Base-by-base conservation (phyloP, 139 green algal species). In the Coccomyxa sp. region DNA sequence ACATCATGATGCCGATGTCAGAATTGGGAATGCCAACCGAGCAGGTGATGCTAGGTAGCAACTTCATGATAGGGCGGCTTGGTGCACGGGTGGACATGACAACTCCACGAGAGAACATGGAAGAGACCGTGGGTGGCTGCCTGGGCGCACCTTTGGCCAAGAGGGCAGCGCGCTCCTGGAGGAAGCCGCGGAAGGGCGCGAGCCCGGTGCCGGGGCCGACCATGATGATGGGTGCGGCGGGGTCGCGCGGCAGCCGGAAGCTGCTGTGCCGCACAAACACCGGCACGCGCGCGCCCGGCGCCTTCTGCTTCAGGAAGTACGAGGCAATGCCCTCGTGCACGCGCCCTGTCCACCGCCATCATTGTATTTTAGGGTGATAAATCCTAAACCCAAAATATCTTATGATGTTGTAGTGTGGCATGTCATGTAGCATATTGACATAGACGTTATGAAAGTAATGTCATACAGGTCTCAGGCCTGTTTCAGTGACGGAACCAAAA, bases 131-230 rank as follows among this genome's bases (percentile, higher is more conserved):
- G 4, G 18, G 4, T 71, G 63, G 63, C 18, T 21, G 18, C 9
- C 21, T 71, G 63, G 60, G 18, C 21, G 63, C 21, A 71, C 63
- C 79, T 76, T 27, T 13, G 4, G 25, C n/a, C 0, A 27, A 4
- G 23, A 91, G 81, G 15, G 86, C 91, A 23, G 89, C 85, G 0
- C 95, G 87, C 79, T 98, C 94, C 91, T 99, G 96, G 59, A 99
- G 87, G 88, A 99, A 99, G 28, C 95, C 97, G 13, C 97, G 86
- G 91, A 99, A 99, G 38, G 97, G 97, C 0, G 97, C 97, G 31
- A 99, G 88, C 1, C 97, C 97, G 0, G 97, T 99, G 85, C 97
- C 97, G 0, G 97, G 97, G 10, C 97, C 97, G 13, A 99, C 89
- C 97, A 99, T 99, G 28, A 99, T 85, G 28, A 99, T 78, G 0